Conservation (phyloP, 257 asterid genomes). For the Asclepias syriaca region DNA sequence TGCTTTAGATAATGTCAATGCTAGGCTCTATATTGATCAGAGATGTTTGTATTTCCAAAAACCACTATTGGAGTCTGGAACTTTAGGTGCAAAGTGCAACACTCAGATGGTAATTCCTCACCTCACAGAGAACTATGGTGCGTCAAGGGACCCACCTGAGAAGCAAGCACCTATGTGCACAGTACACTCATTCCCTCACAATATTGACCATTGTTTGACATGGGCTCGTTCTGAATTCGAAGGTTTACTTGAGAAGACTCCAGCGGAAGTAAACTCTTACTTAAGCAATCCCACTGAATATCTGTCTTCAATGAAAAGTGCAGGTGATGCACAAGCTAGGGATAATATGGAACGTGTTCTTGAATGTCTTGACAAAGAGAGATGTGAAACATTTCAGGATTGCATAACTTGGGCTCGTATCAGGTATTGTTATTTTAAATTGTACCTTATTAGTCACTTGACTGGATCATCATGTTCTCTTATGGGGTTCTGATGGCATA, state of each 20-base stretch:
- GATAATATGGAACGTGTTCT: constrained; percentile 75
- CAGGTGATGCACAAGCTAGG: constrained; percentile 96
- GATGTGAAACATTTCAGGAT: constrained; percentile 75
- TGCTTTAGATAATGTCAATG: constrained; percentile 91
- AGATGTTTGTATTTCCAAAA: constrained; percentile 90
- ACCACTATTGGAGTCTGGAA: constrained; percentile 91
- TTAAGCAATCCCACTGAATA: constrained; percentile 65
- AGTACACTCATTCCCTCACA: constrained; percentile 90
- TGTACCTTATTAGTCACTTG: constrained; percentile 1
- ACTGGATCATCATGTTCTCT: background rate
- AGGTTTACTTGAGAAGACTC: constrained; percentile 87
- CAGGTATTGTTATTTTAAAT: constrained; percentile 33
- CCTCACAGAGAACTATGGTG: constrained; percentile 88
- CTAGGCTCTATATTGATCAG: constrained; percentile 91
- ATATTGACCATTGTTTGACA: constrained; percentile 90
- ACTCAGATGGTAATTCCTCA: constrained; percentile 93
- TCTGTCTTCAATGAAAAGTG: constrained; percentile 55
- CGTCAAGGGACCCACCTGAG: constrained; percentile 94
- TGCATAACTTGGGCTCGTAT: constrained; percentile 85
- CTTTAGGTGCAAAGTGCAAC: constrained; percentile 88
- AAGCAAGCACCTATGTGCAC: constrained; percentile 98
- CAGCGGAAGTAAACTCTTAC: constrained; percentile 85
- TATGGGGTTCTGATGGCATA: constrained; percentile 13
- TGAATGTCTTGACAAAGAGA: constrained; percentile 70
- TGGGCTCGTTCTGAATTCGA: constrained; percentile 99